These are phyloP conservation scores for Dryas octopetala DNA, from an alignment of 306 rosid species.

Conservation along the genomic window DNA sequence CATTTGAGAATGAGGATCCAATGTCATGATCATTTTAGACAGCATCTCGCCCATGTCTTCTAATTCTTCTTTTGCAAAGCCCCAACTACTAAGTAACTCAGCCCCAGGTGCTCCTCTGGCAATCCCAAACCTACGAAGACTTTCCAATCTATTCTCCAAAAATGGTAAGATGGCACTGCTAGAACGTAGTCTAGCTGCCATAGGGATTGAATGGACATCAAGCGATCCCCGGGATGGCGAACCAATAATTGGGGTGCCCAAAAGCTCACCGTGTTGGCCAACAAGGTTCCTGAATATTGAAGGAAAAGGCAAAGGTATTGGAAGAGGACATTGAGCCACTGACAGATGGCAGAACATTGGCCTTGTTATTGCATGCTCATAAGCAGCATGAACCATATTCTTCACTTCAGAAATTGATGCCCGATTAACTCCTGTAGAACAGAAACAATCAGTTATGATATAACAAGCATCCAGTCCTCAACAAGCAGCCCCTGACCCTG, in stretches of 20 bases:
- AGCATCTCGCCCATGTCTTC: constrained; percentile 78
- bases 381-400: constrained; percentile 53
- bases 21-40: constrained; percentile 58
- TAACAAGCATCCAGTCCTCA: not conserved
- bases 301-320: constrained; percentile 91
- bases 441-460: not conserved
- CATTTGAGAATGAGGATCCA: constrained; percentile 48
- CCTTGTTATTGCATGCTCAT: constrained; percentile 45
- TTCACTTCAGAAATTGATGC: constrained; percentile 58
- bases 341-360: constrained; percentile 78
- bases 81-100: constrained; percentile 69
- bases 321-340: constrained; percentile 69
- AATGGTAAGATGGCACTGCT: constrained; percentile 67
- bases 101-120: constrained; percentile 67
- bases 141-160: constrained; percentile 60
- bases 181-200: constrained; percentile 85
- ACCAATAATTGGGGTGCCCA: constrained; percentile 35
- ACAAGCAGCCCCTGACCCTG: not conserved
- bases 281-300: constrained; percentile 61
- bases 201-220: constrained; percentile 77
- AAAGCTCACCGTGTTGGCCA: constrained; percentile 66
- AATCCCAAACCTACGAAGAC: constrained; percentile 56
- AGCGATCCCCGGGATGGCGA: constrained; percentile 67
- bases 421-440: constrained; percentile 48
- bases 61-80: constrained; percentile 69